Evolutionary conservation across 2,329 filamentous ascomycete species (phyloP), one percentile per base, ranked within the genome.

Genomic region (Davidsoniella australis): DNA sequence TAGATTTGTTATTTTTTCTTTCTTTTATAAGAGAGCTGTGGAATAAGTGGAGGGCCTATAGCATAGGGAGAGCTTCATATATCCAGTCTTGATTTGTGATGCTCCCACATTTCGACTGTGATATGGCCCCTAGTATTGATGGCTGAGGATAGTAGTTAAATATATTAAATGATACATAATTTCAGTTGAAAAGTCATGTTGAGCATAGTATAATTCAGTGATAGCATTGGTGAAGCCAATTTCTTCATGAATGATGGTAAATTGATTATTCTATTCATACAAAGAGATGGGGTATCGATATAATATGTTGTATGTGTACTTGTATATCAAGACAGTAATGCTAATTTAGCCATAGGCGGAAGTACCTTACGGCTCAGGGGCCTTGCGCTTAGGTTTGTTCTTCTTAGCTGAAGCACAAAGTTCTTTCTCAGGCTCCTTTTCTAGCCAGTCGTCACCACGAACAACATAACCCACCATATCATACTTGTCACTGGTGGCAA

Each of bases 401-500:
- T 46, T 46, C 18, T 23, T 26, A 38, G 44, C 44, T 5, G 44
- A 46, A 14, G 44, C 44, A 39, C 44, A 46, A 14, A 46, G 16
- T 3, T 14, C 6, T 4, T 33, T 33, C 3, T 4, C 12, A 33
- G 29, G 29, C 29, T 33, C 29, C 59, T 81, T 71, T 12, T 50
- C 51, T 60, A 80, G 69, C 68, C 78, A 81, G 18, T 64, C 69
- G 20, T 67, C 68, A 52, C 75, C 71, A 53, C 76, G 70, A 62
- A 76, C 71, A 12, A 96, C 75, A 61, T 72, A 75, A 3, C 91
- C 91, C 4, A 93, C 83, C 64, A 76, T 75, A 54, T 76, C 75
- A 65, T 96, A 96, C 67, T 85, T 86, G 59, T 80, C 75, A 61
- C 78, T 84, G 50, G 81, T 82, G 51, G 65, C 71, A 59, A 95